These are phyloP conservation scores for Rhododendron molle DNA, from an alignment of 148 eudicot species.

Conservation along the genomic window DNA sequence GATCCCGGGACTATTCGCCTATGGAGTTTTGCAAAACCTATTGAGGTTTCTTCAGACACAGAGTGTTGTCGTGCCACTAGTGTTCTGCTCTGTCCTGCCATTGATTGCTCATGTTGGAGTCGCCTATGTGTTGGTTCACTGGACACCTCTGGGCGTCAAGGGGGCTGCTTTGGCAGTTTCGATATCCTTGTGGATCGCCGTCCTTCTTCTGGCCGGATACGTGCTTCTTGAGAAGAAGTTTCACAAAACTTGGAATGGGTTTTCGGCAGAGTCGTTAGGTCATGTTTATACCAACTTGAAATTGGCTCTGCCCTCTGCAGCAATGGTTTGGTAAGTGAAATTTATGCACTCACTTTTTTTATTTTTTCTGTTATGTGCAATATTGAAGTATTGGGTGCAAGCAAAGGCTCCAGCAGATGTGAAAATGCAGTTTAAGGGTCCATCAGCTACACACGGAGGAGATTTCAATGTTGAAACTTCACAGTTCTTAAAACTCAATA, in stretches of 20 bases:
- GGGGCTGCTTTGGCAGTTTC: constrained; percentile 79
- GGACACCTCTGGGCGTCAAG: constrained; percentile 37
- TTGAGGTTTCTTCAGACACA: constrained; percentile 78
- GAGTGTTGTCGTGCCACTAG: constrained; percentile 53
- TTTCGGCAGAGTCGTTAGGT: constrained; percentile 43
- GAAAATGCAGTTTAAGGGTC: neutral
- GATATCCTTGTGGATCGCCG: constrained; percentile 55
- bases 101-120: constrained; percentile 47
- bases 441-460: neutral
- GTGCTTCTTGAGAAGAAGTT: constrained; percentile 37
- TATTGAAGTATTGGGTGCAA: neutral
- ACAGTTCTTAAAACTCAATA: neutral
- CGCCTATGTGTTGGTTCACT: constrained; percentile 41
- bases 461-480: neutral
- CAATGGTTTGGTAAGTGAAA: constrained; percentile 69
- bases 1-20: constrained; percentile 67
- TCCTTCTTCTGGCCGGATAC: constrained; percentile 33
- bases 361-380: neutral
- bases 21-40: constrained; percentile 53
- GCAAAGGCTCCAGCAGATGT: neutral
- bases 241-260: constrained; percentile 53
- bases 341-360: neutral
- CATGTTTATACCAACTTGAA: constrained; percentile 38
- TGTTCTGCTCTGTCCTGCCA: constrained; percentile 48
- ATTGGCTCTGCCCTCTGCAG: constrained; percentile 81